Evolutionary conservation across 495 filamentous ascomycete species (phyloP).

Genomic region (Evansstolkia leycettana): DNA sequence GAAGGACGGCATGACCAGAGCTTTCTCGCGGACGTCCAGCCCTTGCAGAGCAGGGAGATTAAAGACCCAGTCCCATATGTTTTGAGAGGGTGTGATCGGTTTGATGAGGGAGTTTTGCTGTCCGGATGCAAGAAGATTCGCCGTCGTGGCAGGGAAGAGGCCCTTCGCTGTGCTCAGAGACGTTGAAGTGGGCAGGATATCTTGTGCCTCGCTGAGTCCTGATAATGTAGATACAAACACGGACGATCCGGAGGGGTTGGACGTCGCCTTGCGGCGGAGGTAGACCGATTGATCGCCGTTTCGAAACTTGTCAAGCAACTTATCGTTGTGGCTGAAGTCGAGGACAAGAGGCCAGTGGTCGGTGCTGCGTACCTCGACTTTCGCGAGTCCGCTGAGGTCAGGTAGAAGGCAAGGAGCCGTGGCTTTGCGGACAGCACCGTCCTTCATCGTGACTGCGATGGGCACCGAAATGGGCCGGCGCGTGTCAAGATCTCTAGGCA

Average conservation of each 20-base stretch:
- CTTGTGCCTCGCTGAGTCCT: conserved; percentile 29
- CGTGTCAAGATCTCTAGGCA: conserved; percentile 74
- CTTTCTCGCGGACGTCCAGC: conserved; percentile 66
- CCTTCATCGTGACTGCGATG: conserved; percentile 42
- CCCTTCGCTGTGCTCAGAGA: conserved; percentile 18
- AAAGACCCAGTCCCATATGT: conserved; percentile 68
- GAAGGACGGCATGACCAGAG: conserved; percentile 55
- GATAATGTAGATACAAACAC: conserved; percentile 65
- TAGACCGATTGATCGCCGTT: conserved; percentile 60
- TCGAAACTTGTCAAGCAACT: conserved; percentile 56
- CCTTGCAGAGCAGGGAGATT: conserved; percentile 44
- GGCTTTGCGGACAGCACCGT: conserved; percentile 28
- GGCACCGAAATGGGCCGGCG: conserved; percentile 65
- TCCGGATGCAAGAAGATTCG: conserved; percentile 12
- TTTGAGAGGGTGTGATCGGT: conserved; percentile 25
- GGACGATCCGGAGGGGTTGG: conserved; percentile 48
- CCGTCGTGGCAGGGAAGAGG: conserved; percentile 17
- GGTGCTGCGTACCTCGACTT: conserved; percentile 51
- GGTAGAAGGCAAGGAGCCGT: conserved; percentile 75
- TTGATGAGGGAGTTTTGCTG: conserved; percentile 11
- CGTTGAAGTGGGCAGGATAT: conserved; percentile 19
- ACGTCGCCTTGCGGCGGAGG: conserved; percentile 64
- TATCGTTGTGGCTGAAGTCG: conserved; percentile 56
- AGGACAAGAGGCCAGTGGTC: conserved; percentile 81
- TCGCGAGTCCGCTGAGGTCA: conserved; percentile 54